These are phyloP conservation scores for Herpetomonas samuelpessoai DNA, from an alignment of 208 protist species.

Conservation along the genomic window DNA sequence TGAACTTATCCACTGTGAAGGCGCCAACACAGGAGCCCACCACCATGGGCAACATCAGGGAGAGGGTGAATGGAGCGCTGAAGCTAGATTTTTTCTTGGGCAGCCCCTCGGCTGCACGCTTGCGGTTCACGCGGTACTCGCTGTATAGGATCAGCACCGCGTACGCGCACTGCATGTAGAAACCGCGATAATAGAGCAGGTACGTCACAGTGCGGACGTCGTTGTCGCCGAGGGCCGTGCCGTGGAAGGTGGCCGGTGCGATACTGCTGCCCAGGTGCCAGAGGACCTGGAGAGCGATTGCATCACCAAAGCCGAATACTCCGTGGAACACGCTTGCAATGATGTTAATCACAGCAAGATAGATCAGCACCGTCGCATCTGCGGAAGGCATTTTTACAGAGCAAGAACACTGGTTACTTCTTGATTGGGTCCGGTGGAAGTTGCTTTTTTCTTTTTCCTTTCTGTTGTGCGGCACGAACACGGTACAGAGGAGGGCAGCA, in stretches of 20 bases:
- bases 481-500: no score
- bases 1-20: constrained; percentile 20
- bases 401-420: no score
- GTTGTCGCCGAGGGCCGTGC: constrained; percentile 15
- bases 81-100: constrained; percentile 14
- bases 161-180: constrained; percentile 28
- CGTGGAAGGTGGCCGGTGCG: constrained; percentile 9
- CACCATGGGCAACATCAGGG: constrained; percentile 19
- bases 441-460: no score
- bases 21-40: constrained; percentile 19
- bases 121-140: constrained; percentile 19
- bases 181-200: constrained; percentile 26
- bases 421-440: no score
- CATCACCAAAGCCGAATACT: constrained; percentile 22
- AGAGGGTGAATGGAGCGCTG: constrained; percentile 17
- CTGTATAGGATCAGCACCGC: constrained; percentile 17
- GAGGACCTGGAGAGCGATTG: constrained; percentile 13
- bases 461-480: no score
- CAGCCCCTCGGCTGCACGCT: constrained; percentile 11
- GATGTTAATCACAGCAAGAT: constrained; percentile 9
- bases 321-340: constrained; percentile 15
- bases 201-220: constrained; percentile 25
- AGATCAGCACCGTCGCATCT: constrained; percentile 8
- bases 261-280: constrained; percentile 13
- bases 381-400: constrained; percentile 12